Evolutionary conservation across 2,329 filamentous ascomycete genomes (phyloP).

Genomic region (Arthroderma sp.): DNA sequence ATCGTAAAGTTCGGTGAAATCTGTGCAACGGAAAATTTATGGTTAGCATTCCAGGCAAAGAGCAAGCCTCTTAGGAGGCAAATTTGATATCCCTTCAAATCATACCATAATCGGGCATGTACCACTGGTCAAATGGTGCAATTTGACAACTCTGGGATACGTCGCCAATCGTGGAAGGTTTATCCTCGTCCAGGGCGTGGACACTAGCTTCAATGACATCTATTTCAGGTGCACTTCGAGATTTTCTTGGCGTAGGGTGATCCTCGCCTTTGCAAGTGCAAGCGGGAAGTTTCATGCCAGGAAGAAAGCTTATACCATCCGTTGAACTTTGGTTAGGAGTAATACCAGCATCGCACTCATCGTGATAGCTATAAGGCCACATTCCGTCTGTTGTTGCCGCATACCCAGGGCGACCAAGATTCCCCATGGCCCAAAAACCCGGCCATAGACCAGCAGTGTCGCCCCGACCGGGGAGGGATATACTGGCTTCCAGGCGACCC

Average conservation of each 20-base stretch:
- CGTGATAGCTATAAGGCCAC: slow-evolving; percentile 62
- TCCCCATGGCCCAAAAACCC: slow-evolving; percentile 65
- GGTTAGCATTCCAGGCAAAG: background rate
- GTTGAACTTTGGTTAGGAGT: slow-evolving; percentile 57
- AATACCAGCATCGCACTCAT: slow-evolving; percentile 56
- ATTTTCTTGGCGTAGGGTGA: slow-evolving; percentile 52
- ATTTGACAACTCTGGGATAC: slow-evolving; percentile 56
- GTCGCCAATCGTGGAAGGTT: slow-evolving; percentile 39
- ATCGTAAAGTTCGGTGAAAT: slow-evolving; percentile 55
- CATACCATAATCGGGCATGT: slow-evolving; percentile 47
- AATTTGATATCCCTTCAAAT: background rate
- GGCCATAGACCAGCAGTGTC: slow-evolving; percentile 60
- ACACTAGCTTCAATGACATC: slow-evolving; percentile 60
- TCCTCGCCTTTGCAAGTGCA: slow-evolving; percentile 53
- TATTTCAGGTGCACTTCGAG: slow-evolving; percentile 57
- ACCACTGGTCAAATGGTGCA: slow-evolving; percentile 59
- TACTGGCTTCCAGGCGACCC: slow-evolving; percentile 55
- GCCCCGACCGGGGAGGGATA: slow-evolving; percentile 54
- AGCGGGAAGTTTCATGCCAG: slow-evolving; percentile 56
- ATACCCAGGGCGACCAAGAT: slow-evolving; percentile 56
- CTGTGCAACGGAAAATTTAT: slow-evolving; percentile 16
- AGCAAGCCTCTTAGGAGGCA: background rate
- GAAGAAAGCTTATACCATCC: slow-evolving; percentile 53
- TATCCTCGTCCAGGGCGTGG: slow-evolving; percentile 31
- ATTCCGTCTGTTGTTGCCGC: slow-evolving; percentile 57